Evolutionary conservation across 2,329 filamentous ascomycete genomes (phyloP), one percentile per base, ranked within the genome.

Genomic region (Exophiala lecanii-corni): DNA sequence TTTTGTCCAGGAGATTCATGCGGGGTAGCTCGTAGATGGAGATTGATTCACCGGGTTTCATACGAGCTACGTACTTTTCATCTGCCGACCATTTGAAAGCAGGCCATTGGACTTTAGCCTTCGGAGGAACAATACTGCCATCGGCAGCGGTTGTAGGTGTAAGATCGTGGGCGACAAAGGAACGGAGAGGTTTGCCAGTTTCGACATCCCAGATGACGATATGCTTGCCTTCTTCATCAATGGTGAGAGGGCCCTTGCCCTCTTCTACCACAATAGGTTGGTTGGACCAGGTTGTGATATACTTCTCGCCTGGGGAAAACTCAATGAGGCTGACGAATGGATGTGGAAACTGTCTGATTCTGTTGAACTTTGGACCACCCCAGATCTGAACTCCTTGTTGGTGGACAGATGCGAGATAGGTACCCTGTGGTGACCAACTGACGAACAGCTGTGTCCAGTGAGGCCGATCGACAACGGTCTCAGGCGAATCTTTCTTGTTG

Each of bases 11-110:
- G 35, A 94, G 76, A 62, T 84, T 86, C 89, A 95, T 95, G 59
- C 82, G 78, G 31, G 89, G 89, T 10, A 89, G 72, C 66, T 95
- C 88, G 66, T 94, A 95, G 58, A 95, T 80, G 39, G 87, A 92
- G 60, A 98, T 94, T 42, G 86, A 88, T 56, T 89, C 80, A 54
- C 85, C 86, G 54, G 88, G 89, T 50, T 82, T 88, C 73, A 97
- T 81, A 51, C 92, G 82, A 16, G 92, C 92, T 50, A 97, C 89
- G 64, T 95, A 98, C 67, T 94, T 92, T 70, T 96, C 89, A 62
- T 98, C 92, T 2, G 92, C 75, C 20, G 92, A 97, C 92, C 92
- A 98, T 73, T 98, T 98, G 81, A 98, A 98, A 2, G 91, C 89
- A 17, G 92, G 92, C 92, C 92, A 98, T 62, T 92, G 86, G 57